These are phyloP conservation scores for Yamadazyma akitaensis DNA, from an alignment of 805 yeast species.

Conservation along the genomic window DNA sequence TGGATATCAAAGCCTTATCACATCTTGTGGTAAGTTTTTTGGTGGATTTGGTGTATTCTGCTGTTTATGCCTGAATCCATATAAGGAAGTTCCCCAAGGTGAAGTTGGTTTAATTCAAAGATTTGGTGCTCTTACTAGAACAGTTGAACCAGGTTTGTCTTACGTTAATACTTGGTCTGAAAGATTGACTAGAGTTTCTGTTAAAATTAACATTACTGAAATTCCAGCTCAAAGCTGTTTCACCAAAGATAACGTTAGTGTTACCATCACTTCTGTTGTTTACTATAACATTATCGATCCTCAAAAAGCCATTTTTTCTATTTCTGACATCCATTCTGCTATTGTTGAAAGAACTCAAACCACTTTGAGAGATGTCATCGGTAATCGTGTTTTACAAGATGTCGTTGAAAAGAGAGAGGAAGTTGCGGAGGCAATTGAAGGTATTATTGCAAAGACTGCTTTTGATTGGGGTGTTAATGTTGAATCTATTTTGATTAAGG, in stretches of 20 bases:
- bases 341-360: slow-evolving; percentile 68
- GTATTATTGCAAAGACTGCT: slow-evolving; percentile 59
- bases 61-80: slow-evolving; percentile 58
- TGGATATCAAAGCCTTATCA: slow-evolving; percentile 40
- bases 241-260: slow-evolving; percentile 67
- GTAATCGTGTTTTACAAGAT: slow-evolving; percentile 63
- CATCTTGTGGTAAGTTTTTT: slow-evolving; percentile 40
- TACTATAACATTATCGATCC: slow-evolving; percentile 68
- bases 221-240: slow-evolving; percentile 66
- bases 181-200: slow-evolving; percentile 45
- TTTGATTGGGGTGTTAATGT: slow-evolving; percentile 68
- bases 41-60: slow-evolving; percentile 58
- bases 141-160: slow-evolving; percentile 67
- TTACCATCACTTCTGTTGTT: slow-evolving; percentile 61
- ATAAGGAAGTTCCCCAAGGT: slow-evolving; percentile 60
- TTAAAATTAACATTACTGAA: slow-evolving; percentile 58
- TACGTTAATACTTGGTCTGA: slow-evolving; percentile 67
- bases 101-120: slow-evolving; percentile 64
- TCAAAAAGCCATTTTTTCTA: slow-evolving; percentile 59
- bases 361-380: slow-evolving; percentile 68
- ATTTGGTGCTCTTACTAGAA: slow-evolving; percentile 61
- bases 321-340: slow-evolving; percentile 51
- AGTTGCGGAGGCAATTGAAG: slow-evolving; percentile 61
- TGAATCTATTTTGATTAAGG: slow-evolving; percentile 67
- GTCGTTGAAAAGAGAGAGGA: slow-evolving; percentile 72